phyloP scores from a whole-genome alignment of 1,139 yeast species.

The Taphrina wiesneri region DNA sequence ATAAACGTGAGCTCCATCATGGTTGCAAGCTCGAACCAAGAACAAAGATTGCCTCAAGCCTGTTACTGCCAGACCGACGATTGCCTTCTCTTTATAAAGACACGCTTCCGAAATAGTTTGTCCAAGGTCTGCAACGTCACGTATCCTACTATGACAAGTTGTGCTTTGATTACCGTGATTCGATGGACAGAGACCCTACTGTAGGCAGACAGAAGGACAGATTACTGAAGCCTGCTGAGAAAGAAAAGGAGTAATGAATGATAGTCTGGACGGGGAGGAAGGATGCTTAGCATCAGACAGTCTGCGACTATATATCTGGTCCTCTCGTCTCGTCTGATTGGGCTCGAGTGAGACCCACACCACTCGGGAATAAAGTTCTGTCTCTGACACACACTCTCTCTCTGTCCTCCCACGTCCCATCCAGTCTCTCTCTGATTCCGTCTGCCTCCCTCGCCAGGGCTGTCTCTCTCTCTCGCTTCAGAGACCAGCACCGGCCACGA shows the following conservation, averaged over 20 bases:
- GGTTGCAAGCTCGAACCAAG: neutral
- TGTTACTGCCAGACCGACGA: neutral
- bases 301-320: neutral
- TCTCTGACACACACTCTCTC: no score
- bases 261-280: neutral
- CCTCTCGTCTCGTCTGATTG: neutral
- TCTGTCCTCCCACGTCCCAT: no score
- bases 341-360: neutral
- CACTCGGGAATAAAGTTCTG: neutral
- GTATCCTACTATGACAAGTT: neutral
- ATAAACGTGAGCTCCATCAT: constrained; percentile 34
- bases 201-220: no score
- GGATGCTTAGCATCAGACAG: neutral
- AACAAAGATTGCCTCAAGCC: neutral
- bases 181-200: neutral
- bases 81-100: neutral
- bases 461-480: neutral
- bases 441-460: no score
- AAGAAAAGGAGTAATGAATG: neutral
- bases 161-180: neutral
- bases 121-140: neutral
- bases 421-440: neutral
- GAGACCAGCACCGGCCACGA: neutral
- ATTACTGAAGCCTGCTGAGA: neutral
- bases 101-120: neutral